These are phyloP conservation scores for Excoecaria cochinchinensis DNA, from an alignment of 345 rosid species.

Conservation along the genomic window DNA sequence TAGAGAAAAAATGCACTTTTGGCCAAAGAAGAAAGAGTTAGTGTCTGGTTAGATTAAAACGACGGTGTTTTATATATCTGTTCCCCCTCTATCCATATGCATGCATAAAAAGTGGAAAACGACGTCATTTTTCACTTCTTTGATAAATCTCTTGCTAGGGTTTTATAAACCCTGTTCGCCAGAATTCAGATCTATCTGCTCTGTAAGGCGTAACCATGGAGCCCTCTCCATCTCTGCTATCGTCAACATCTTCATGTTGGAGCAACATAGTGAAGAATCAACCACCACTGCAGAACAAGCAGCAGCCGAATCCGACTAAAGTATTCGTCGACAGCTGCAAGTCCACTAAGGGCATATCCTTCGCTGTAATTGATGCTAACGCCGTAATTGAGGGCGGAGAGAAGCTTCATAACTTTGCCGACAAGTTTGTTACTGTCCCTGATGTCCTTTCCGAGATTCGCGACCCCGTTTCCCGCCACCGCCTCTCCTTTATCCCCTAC, in stretches of 20 bases:
- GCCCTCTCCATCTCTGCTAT: background rate
- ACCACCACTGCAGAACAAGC: constrained; percentile 29
- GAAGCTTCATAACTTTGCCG: constrained; percentile 56
- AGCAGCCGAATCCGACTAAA: constrained; percentile 25
- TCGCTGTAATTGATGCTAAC: constrained; percentile 88
- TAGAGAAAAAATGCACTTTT: too few relatives aligned
- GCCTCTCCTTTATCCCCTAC: constrained; percentile 69
- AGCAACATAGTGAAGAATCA: constrained; percentile 62
- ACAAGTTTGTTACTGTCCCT: constrained; percentile 75
- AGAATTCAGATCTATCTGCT: background rate
- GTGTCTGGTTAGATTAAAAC: background rate
- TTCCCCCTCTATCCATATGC: too few relatives aligned
- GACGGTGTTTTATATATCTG: background rate
- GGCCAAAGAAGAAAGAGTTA: too few relatives aligned
- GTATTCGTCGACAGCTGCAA: constrained; percentile 60
- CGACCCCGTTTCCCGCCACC: constrained; percentile 84
- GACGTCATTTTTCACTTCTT: background rate
- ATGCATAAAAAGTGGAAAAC: background rate
- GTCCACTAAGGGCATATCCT: constrained; percentile 66
- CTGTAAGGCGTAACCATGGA: constrained; percentile 5
- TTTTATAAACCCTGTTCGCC: background rate
- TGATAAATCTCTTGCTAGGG: constrained; percentile 7
- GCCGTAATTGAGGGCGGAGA: constrained; percentile 74
- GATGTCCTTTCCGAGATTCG: constrained; percentile 85
- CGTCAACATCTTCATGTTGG: constrained; percentile 52